These are phyloP conservation scores for Apiotrichum mycotoxinovorans DNA, from an alignment of 1,284 basidiomycete genomes.

Conservation along the genomic window DNA sequence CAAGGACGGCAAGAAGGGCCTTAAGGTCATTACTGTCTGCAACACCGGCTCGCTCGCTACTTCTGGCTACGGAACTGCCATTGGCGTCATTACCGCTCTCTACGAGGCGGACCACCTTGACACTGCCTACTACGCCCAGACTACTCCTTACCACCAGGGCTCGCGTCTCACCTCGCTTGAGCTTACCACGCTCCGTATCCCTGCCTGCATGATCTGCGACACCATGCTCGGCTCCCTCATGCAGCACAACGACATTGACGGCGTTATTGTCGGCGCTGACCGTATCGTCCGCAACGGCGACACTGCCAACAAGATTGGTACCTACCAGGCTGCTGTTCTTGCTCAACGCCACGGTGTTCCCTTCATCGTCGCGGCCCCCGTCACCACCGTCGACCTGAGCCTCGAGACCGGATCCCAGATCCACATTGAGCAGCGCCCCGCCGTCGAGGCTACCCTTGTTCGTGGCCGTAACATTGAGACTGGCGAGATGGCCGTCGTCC, in stretches of 20 bases:
- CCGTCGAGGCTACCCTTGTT: slow-evolving; percentile 78
- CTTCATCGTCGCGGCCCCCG: slow-evolving; percentile 84
- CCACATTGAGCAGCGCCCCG: slow-evolving; percentile 83
- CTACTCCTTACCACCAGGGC: slow-evolving; percentile 82
- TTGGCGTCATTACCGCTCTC: slow-evolving; percentile 86
- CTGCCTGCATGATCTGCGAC: slow-evolving; percentile 86
- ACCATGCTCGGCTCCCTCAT: slow-evolving; percentile 91
- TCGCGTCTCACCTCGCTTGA: slow-evolving; percentile 75
- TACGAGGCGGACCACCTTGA: slow-evolving; percentile 70
- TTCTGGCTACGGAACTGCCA: slow-evolving; percentile 86
- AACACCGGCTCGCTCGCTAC: slow-evolving; percentile 91
- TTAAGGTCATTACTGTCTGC: slow-evolving; percentile 89
- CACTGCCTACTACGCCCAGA: slow-evolving; percentile 84
- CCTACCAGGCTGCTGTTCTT: slow-evolving; percentile 83
- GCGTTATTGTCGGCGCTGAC: slow-evolving; percentile 80
- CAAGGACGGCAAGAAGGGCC: slow-evolving; percentile 51
- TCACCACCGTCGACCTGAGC: slow-evolving; percentile 80
- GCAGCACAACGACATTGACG: slow-evolving; percentile 78
- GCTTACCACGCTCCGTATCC: slow-evolving; percentile 72
- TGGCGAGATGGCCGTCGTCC: slow-evolving; percentile 43
- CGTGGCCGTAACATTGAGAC: slow-evolving; percentile 58
- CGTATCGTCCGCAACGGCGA: slow-evolving; percentile 85
- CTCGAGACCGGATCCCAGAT: slow-evolving; percentile 75
- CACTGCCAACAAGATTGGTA: slow-evolving; percentile 92
- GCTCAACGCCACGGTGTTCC: slow-evolving; percentile 78